Percentiles rank a stretch among this genome's conserved stretches.
Evolutionary conservation across 2,329 filamentous ascomycete genomes (phyloP).

Genomic region (Arthroderma uncinatum): DNA sequence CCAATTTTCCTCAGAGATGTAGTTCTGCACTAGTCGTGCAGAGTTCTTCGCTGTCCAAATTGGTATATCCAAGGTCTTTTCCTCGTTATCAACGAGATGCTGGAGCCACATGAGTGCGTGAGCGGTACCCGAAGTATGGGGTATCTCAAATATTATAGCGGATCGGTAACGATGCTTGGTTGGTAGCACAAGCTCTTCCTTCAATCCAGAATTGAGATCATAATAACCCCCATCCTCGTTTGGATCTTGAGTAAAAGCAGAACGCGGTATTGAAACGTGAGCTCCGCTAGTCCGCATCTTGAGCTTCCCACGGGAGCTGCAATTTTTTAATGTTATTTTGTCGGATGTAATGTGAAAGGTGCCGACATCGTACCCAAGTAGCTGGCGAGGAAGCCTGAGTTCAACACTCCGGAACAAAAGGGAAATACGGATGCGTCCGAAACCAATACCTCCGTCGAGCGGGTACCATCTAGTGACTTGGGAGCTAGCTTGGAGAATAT

Average conservation of each 20-base stretch:
- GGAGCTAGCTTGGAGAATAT: constrained; percentile 76
- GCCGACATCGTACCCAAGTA: constrained; percentile 90
- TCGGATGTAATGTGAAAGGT: constrained; percentile 79
- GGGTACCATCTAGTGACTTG: constrained; percentile 90
- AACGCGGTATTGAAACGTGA: constrained; percentile 55
- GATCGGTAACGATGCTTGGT: constrained; percentile 85
- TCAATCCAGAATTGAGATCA: constrained; percentile 44
- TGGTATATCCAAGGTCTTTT: constrained; percentile 69
- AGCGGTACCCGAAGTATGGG: constrained; percentile 60
- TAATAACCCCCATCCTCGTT: constrained; percentile 51
- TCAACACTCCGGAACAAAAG: constrained; percentile 84
- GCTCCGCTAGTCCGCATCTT: constrained; percentile 76
- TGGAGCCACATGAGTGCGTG: constrained; percentile 80
- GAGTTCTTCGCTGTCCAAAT: constrained; percentile 75
- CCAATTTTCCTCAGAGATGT: constrained; percentile 71
- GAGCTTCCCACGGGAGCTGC: constrained; percentile 54
- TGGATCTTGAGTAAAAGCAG: constrained; percentile 46
- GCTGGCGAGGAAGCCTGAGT: constrained; percentile 67
- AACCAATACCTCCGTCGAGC: constrained; percentile 87
- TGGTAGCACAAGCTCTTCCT: constrained; percentile 59
- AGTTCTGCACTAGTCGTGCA: constrained; percentile 75
- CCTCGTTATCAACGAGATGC: constrained; percentile 69
- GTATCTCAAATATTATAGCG: constrained; percentile 80
- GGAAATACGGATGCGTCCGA: constrained; percentile 78
- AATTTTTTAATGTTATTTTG: constrained; percentile 54